Evolutionary conservation across 208 protist species (phyloP).

Genomic region (Lotmaria passim): DNA sequence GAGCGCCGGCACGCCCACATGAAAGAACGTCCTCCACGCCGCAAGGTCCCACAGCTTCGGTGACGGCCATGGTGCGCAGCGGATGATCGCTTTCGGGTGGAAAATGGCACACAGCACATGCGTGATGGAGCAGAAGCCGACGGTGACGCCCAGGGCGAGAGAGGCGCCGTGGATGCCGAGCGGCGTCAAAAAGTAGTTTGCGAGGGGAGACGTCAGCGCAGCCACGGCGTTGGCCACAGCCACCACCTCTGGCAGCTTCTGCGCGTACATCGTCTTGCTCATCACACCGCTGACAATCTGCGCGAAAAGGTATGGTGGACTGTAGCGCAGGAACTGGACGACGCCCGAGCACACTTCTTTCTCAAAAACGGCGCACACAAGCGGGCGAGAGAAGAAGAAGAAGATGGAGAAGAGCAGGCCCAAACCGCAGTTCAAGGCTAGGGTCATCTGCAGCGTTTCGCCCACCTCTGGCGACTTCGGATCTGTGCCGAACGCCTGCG

Average conservation of each 20-base stretch:
- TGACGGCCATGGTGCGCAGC: slow-evolving; percentile 62
- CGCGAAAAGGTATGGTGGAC: slow-evolving; percentile 58
- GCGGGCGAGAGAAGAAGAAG: slow-evolving; percentile 48
- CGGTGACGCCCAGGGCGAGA: slow-evolving; percentile 41
- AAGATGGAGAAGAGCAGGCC: slow-evolving; percentile 54
- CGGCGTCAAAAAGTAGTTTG: slow-evolving; percentile 67
- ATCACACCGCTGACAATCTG: slow-evolving; percentile 64
- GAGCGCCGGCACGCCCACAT: slow-evolving; percentile 56
- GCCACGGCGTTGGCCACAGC: slow-evolving; percentile 55
- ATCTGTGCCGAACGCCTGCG: slow-evolving; percentile 71
- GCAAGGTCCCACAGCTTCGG: slow-evolving; percentile 43
- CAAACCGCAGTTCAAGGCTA: slow-evolving; percentile 50
- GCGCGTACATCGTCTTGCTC: slow-evolving; percentile 72
- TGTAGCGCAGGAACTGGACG: slow-evolving; percentile 52
- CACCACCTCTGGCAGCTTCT: slow-evolving; percentile 57
- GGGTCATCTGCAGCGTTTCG: slow-evolving; percentile 64
- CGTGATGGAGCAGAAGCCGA: slow-evolving; percentile 40
- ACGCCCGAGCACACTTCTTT: slow-evolving; percentile 47
- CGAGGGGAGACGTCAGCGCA: slow-evolving; percentile 48
- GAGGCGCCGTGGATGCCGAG: slow-evolving; percentile 61
- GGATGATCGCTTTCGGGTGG: slow-evolving; percentile 60
- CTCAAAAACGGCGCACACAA: slow-evolving; percentile 52
- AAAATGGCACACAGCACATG: slow-evolving; percentile 47
- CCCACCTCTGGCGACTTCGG: slow-evolving; percentile 59
- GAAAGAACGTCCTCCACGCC: slow-evolving; percentile 57